Evolutionary conservation across 1,284 basidiomycete genomes (phyloP).

Genomic region (Sporisorium graminicola): DNA sequence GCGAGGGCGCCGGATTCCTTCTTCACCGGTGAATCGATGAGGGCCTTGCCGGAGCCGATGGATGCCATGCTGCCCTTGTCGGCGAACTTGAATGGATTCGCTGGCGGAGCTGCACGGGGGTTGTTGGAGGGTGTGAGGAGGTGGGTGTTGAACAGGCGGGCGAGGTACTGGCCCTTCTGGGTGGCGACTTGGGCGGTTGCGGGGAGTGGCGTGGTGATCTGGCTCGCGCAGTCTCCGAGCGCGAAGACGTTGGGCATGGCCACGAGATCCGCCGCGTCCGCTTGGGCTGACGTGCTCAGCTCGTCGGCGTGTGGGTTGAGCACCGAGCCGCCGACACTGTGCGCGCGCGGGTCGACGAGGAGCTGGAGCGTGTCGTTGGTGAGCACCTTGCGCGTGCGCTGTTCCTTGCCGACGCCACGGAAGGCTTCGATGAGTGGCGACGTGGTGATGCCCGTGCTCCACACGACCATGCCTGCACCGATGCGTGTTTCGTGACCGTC

Average conservation of each 20-base stretch:
- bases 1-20: slow-evolving; percentile 73
- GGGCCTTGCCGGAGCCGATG: slow-evolving; percentile 78
- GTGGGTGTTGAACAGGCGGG: slow-evolving; percentile 50
- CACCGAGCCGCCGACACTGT: background rate
- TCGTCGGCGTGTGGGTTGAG: background rate
- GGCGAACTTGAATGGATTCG: slow-evolving; percentile 78
- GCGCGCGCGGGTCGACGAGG: slow-evolving; percentile 1
- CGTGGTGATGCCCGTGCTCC: slow-evolving; percentile 83
- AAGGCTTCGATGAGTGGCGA: slow-evolving; percentile 81
- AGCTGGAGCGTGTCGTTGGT: slow-evolving; percentile 44
- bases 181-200: slow-evolving; percentile 70
- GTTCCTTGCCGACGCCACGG: slow-evolving; percentile 75
- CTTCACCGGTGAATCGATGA: slow-evolving; percentile 39
- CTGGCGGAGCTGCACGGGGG: no score
- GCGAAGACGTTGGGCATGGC: slow-evolving; percentile 56
- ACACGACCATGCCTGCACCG: slow-evolving; percentile 79
- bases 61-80: slow-evolving; percentile 84
- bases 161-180: slow-evolving; percentile 65
- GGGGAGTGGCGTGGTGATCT: slow-evolving; percentile 70
- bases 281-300: background rate
- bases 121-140: background rate
- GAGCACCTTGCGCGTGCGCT: slow-evolving; percentile 76
- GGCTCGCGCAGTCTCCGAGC: slow-evolving; percentile 81
- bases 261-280: background rate
- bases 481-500: background rate